Percentiles rank a stretch among this genome's conserved stretches.
Conservation (phyloP, 2,329 filamentous ascomycete species). For the Penicillium verrucosum region DNA sequence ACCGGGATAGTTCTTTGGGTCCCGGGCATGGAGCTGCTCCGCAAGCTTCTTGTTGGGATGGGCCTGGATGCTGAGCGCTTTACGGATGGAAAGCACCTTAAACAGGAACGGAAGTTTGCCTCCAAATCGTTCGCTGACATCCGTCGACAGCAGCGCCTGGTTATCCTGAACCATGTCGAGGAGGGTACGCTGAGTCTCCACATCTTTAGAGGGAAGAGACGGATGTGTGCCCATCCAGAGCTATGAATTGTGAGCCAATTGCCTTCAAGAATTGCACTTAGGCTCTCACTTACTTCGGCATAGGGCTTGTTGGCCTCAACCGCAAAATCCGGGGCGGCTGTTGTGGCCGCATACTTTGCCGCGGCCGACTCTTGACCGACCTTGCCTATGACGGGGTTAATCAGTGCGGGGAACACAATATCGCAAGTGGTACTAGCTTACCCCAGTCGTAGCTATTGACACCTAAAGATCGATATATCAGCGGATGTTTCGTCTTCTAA, state of each 20-base stretch:
- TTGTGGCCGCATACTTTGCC: conserved; percentile 84
- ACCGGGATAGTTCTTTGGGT: conserved; percentile 88
- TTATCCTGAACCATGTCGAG: conserved; percentile 87
- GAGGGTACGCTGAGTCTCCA: conserved; percentile 77
- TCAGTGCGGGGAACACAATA: conserved; percentile 27
- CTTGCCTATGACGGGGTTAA: conserved; percentile 60
- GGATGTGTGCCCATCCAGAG: conserved; percentile 99
- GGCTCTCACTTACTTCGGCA: conserved; percentile 64
- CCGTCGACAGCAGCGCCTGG: conserved; percentile 70
- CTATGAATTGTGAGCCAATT: conserved; percentile 46
- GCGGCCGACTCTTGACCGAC: conserved; percentile 81
- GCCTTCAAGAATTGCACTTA: neutral
- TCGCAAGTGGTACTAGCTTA: conserved; percentile 38
- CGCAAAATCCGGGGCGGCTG: conserved; percentile 67
- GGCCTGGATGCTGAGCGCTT: conserved; percentile 94
- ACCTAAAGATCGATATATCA: conserved; percentile 49
- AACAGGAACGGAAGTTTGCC: conserved; percentile 90
- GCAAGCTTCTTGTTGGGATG: conserved; percentile 95
- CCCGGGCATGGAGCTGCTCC: conserved; percentile 77
- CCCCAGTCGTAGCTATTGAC: conserved; percentile 99
- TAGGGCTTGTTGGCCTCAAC: conserved; percentile 89
- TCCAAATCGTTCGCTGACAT: conserved; percentile 71
- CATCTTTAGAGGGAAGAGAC: conserved; percentile 87
- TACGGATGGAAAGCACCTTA: conserved; percentile 94
- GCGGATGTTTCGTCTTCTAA: neutral